Base-by-base conservation (phyloP, 129 eudicot species). In the Pseudognaphalium luteoalbum region DNA sequence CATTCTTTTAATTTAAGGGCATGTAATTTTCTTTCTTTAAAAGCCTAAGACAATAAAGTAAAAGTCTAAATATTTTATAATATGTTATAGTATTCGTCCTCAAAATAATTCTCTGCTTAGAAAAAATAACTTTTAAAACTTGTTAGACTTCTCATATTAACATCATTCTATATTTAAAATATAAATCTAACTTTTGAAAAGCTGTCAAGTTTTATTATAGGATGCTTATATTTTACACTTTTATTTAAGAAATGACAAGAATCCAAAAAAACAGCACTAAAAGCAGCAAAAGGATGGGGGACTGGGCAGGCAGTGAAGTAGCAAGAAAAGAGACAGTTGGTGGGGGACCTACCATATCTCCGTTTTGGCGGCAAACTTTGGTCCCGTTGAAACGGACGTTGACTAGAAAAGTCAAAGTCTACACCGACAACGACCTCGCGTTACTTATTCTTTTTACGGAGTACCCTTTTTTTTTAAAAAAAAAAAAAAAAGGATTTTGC, bases 351-450 rank as follows among this genome's bases (percentile, higher is more conserved):
- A 60, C 52, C 29, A 12, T 52, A 78, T 78, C 76, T 30, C 25
- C 63, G 21, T 78, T 70, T 78, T 78, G 82, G 82, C 76, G 81
- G 76, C 70, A 78, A 25, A 78, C 15, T 32, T 30, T 50, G 66
- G 39, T 14, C 21, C 17, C 75, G 59, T 77, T 69, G 76, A 70
- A 69, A 47, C 35, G 37, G 62, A 59, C 35, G 29, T 70, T 78
- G 82, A 78, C 82, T 8, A 32, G 0, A 59, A 15, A 30, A 2
- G 81, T 78, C 81, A 78, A 78, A 70, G 54, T 63, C 64, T 2
- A 65, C 82, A 71, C 82, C 82, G 82, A 78, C 76, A 78, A 68
- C 58, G 81, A 67, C 74, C 39, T 21, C 5, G n/a, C 4, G 5
- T 7, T 22, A 10, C 12, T 41, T 28, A n/a, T 51, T 30, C 25